Evolutionary conservation across 2,329 filamentous ascomycete species (phyloP).

Genomic region (Pseudogymnoascus sp.): DNA sequence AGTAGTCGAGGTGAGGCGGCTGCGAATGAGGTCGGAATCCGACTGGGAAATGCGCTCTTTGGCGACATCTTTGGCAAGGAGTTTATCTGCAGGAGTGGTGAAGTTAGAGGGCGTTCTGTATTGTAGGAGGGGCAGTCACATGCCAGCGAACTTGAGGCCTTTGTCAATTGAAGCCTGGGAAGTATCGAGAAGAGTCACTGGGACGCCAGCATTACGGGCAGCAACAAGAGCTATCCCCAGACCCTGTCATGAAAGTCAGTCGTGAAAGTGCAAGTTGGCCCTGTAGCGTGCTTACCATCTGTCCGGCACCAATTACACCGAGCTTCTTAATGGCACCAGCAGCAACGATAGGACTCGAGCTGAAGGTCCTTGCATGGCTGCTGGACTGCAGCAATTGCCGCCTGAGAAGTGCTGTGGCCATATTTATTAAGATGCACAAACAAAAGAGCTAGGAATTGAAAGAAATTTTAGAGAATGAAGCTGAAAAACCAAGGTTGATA

Average conservation of each 20-base stretch:
- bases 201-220: slow-evolving; percentile 72
- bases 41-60: slow-evolving; percentile 81
- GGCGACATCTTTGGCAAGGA: slow-evolving; percentile 84
- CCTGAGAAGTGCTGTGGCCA: slow-evolving; percentile 24
- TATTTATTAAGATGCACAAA: slow-evolving; percentile 16
- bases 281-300: slow-evolving; percentile 64
- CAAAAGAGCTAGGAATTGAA: neutral
- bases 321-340: slow-evolving; percentile 75
- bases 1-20: slow-evolving; percentile 62
- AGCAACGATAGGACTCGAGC: slow-evolving; percentile 52
- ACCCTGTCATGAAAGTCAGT: slow-evolving; percentile 52
- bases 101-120: neutral
- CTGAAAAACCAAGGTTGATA: neutral
- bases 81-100: slow-evolving; percentile 58
- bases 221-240: slow-evolving; percentile 93
- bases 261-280: neutral
- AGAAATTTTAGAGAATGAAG: slow-evolving; percentile 8
- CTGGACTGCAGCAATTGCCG: slow-evolving; percentile 20
- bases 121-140: slow-evolving; percentile 17
- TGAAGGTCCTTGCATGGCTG: slow-evolving; percentile 51
- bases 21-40: slow-evolving; percentile 66
- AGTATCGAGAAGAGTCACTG: slow-evolving; percentile 78
- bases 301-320: slow-evolving; percentile 88
- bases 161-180: slow-evolving; percentile 82
- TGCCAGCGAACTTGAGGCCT: slow-evolving; percentile 81